Base-by-base conservation (phyloP, 352 stramenopile species). In the Phytophthora podocarpi region DNA sequence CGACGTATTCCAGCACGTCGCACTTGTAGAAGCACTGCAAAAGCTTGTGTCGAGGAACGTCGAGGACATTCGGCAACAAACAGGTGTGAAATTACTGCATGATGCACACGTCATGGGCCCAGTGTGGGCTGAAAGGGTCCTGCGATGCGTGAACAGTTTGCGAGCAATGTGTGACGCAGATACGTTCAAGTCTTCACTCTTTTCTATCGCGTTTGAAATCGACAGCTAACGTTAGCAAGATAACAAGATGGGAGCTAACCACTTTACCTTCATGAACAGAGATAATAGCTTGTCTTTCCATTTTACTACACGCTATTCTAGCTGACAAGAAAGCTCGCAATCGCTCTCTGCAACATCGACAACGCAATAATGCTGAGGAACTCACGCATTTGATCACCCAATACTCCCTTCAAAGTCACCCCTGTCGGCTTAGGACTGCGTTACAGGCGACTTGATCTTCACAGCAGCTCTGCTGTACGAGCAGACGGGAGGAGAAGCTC, bases 1-100 rank as follows among this genome's bases (percentile, higher is more conserved):
- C 1, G 76, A 82, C 23, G 31, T 85, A 9, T 65, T 89, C 28
- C 48, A 70, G 31, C 49, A 81, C 16, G 65, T 67, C 2, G 53
- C 52, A 5, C 52, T 91, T 9, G 30, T 77, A 0, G 68, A 75
- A 46, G 47, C 64, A 3, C 52, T 91, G 37, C 68, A 75, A 48
- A 65, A 59, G 41, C 74, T 91, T 11, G 76, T 85, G 37, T 71
- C 70, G 24, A 74, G 60, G 24, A 74, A 82, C 31, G 65, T 81
- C 15, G 78, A 85, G 16, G 82, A 91, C 37, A 66, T 88, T 54
- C 77, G 82, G 0, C 79, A 89, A 47, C 82, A 91, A 52, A 70
- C 55, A 9, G 69, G 64, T 0, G 78, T 88, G 13, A 77, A 76
- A 35, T 49, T 91, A 60, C 71, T 91, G 48, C 82, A 78, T 40